phyloP scores from a whole-genome alignment of 106 monocot species.

The Narthecium ossifragum region DNA sequence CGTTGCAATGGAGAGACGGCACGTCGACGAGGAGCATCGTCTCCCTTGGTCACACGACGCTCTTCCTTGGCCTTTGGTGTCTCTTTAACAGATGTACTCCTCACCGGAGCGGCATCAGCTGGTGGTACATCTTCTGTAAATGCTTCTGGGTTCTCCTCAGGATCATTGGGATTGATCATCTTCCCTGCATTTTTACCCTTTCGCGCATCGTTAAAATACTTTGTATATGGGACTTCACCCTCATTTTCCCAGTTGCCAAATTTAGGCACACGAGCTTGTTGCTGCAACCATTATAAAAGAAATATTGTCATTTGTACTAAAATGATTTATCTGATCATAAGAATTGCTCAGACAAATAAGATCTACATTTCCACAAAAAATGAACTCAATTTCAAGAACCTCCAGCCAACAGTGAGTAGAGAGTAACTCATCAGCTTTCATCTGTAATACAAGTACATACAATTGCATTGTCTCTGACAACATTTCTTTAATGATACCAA shows the following conservation, averaged over 20 bases:
- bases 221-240: constrained; percentile 44
- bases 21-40: constrained; percentile 6
- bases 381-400: too few relatives aligned
- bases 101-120: constrained; percentile 17
- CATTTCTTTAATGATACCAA: too few relatives aligned
- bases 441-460: too few relatives aligned
- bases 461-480: too few relatives aligned
- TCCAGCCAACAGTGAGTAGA: too few relatives aligned
- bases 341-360: too few relatives aligned
- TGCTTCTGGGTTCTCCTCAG: constrained; percentile 43
- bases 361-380: too few relatives aligned
- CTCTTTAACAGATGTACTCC: constrained; percentile 10
- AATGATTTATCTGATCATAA: too few relatives aligned
- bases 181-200: constrained; percentile 37
- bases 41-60: constrained; percentile 15
- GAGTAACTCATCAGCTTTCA: too few relatives aligned
- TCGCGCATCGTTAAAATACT: constrained; percentile 64
- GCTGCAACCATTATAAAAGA: too few relatives aligned
- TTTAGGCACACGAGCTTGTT: constrained; percentile 49
- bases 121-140: constrained; percentile 22
- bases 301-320: too few relatives aligned
- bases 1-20: background rate
- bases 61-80: constrained; percentile 13
- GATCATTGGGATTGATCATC: constrained; percentile 65
- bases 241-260: constrained; percentile 72